These are phyloP conservation scores for Rubus parviflorus DNA, from an alignment of 306 rosid species.

Conservation along the genomic window DNA sequence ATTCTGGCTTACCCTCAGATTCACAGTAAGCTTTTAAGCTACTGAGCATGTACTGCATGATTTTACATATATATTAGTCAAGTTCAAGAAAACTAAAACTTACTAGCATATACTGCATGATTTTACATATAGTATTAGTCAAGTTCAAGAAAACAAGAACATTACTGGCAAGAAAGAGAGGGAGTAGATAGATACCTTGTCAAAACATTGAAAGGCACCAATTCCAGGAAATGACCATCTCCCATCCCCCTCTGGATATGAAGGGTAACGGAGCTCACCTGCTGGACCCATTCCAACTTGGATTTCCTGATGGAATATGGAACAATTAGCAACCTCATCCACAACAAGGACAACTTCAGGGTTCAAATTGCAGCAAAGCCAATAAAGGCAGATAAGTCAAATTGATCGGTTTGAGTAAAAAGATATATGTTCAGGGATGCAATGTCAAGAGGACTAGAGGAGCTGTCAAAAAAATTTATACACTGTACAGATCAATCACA, in stretches of 20 bases:
- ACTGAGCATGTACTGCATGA: constrained; percentile 76
- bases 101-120: constrained; percentile 48
- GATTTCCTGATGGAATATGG: constrained; percentile 62
- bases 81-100: background rate
- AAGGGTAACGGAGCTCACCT: constrained; percentile 94
- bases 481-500: background rate
- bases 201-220: constrained; percentile 95
- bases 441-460: background rate
- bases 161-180: background rate
- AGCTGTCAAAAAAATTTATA: background rate
- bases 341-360: background rate
- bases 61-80: constrained; percentile 1
- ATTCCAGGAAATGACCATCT: constrained; percentile 93
- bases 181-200: constrained; percentile 53
- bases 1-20: constrained; percentile 62
- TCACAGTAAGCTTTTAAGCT: constrained; percentile 83
- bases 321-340: background rate
- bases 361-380: background rate
- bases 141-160: background rate
- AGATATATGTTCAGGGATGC: background rate
- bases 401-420: background rate
- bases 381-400: too few relatives aligned
- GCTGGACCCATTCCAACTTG: constrained; percentile 99
- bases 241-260: constrained; percentile 93
- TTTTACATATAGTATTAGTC: background rate